These are phyloP conservation scores for Stagonosporopsis rhizophila DNA, from an alignment of 2,329 filamentous ascomycete species.

Conservation along the genomic window DNA sequence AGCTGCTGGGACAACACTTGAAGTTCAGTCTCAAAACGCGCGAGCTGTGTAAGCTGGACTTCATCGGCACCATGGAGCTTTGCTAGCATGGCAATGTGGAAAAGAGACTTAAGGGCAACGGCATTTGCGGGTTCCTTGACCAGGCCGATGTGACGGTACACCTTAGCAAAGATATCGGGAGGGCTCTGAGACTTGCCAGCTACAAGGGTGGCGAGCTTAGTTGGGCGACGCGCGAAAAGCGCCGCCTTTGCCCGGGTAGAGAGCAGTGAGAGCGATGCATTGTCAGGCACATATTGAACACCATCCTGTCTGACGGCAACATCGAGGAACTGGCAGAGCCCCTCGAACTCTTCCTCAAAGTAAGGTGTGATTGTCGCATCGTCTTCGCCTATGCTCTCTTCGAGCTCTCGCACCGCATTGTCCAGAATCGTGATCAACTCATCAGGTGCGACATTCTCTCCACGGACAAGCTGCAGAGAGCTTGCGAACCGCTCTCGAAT, in stretches of 20 bases:
- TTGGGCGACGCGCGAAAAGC: slow-evolving; percentile 47
- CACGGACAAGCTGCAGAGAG: slow-evolving; percentile 42
- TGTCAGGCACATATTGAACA: slow-evolving; percentile 5
- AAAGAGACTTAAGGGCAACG: slow-evolving; percentile 36
- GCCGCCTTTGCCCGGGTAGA: slow-evolving; percentile 36
- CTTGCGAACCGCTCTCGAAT: slow-evolving; percentile 45
- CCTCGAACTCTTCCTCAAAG: slow-evolving; percentile 48
- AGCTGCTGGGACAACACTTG: slow-evolving; percentile 48
- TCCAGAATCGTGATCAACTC: slow-evolving; percentile 41
- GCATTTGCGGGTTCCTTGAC: slow-evolving; percentile 28
- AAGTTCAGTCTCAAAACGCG: slow-evolving; percentile 52
- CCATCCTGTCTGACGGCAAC: slow-evolving; percentile 26
- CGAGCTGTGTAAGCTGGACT: slow-evolving; percentile 50
- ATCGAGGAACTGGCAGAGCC: slow-evolving; percentile 48
- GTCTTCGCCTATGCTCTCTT: slow-evolving; percentile 39
- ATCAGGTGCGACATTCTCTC: slow-evolving; percentile 37
- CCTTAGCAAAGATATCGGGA: slow-evolving; percentile 30
- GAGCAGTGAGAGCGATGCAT: slow-evolving; percentile 21
- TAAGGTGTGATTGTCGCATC: slow-evolving; percentile 38
- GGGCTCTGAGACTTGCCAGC: slow-evolving; percentile 18
- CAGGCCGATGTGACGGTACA: slow-evolving; percentile 37
- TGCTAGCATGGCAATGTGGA: slow-evolving; percentile 40
- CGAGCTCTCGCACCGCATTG: slow-evolving; percentile 40
- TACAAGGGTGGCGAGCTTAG: slow-evolving; percentile 29
- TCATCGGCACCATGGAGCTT: slow-evolving; percentile 41